phyloP scores from a whole-genome alignment of 1,284 basidiomycete species.

The Anthracocystis panici-leucophaei region DNA sequence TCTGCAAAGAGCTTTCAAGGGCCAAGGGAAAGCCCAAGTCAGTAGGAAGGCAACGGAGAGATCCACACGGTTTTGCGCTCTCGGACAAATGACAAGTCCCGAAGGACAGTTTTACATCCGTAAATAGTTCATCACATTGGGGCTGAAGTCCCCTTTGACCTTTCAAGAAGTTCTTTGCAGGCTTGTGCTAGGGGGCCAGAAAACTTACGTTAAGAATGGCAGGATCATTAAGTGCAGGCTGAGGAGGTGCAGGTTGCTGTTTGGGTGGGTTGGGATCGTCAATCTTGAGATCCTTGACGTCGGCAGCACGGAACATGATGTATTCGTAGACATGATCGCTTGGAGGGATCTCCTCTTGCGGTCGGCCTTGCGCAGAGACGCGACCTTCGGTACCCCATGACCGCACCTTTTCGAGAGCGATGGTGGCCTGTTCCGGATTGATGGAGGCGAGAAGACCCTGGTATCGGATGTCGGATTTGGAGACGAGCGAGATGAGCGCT shows the following conservation, averaged over 20 bases:
- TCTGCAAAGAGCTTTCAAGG: conserved; percentile 12
- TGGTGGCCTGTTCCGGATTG: conserved; percentile 83
- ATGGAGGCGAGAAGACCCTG: conserved; percentile 86
- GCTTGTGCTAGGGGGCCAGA: too few relatives aligned
- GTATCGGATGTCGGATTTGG: conserved; percentile 89
- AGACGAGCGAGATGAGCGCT: conserved; percentile 81
- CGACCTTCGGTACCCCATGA: conserved; percentile 89
- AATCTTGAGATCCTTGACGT: conserved; percentile 71
- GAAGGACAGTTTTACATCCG: conserved; percentile 77
- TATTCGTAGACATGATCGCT: conserved; percentile 72
- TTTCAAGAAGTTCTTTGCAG: conserved; percentile 2
- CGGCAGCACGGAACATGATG: conserved; percentile 72
- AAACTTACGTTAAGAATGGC: conserved; percentile 64
- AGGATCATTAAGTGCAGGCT: conserved; percentile 56
- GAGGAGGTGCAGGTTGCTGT: conserved; percentile 29
- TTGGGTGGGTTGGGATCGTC: conserved; percentile 67
- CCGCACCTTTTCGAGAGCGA: conserved; percentile 86
- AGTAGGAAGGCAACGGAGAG: conserved; percentile 81
- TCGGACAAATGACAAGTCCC: conserved; percentile 74
- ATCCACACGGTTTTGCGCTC: conserved; percentile 80
- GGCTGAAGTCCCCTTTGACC: background rate
- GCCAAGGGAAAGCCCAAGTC: conserved; percentile 66
- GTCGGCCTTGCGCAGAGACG: conserved; percentile 73
- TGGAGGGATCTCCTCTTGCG: conserved; percentile 69
- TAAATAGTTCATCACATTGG: conserved; percentile 71